Base-by-base conservation (phyloP, 2,329 filamentous ascomycete genomes). In the Colletotrichum camelliae region DNA sequence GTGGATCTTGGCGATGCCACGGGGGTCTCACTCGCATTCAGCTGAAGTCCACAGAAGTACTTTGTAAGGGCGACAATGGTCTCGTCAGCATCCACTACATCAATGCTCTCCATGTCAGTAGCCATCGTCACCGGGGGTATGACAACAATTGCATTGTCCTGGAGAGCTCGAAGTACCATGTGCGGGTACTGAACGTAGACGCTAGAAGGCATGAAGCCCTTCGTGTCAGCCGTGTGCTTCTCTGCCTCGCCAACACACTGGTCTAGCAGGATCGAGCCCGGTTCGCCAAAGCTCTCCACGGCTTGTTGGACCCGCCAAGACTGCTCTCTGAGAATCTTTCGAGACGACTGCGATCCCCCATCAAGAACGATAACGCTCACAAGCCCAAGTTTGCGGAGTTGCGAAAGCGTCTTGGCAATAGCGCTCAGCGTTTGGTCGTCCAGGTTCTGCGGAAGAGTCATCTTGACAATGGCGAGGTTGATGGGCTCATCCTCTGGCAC, bases 321-420 rank as follows among this genome's bases (percentile, higher is more conserved):
- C 82, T 98, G 94, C 60, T 92, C 87, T 5, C 88, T 86, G 70
- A 90, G 87, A 62, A 86, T 81, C 79, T 86, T 76, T 31, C 83
- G 82, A 74, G 80, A 73, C 72, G 82, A 85, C 31, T 88, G 85
- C 27, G 80, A 82, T 64, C 89, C 88, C 67, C 93, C 94, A 80
- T 98, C 96, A 10, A 98, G 87, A 2, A 98, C 94, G 0, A 99
- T 91, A 24, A 96, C 92, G 76, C 95, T 96, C 66, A 92, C 89
- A 79, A 99, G 90, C 4, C 97, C 96, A 16, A 99, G 89, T 68
- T 93, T 92, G 52, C 93, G 91, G 66, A 99, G 91, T 83, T 98
- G 96, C 35, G 93, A 93, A 55, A 99, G 85, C 0, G 97, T 98
- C 82, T 93, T 92, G 7, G 94, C 95, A 74, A 98, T 92, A 1